Evolutionary conservation across 139 green algal genomes (phyloP).

Genomic region (Ettlia oleoabundans): DNA sequence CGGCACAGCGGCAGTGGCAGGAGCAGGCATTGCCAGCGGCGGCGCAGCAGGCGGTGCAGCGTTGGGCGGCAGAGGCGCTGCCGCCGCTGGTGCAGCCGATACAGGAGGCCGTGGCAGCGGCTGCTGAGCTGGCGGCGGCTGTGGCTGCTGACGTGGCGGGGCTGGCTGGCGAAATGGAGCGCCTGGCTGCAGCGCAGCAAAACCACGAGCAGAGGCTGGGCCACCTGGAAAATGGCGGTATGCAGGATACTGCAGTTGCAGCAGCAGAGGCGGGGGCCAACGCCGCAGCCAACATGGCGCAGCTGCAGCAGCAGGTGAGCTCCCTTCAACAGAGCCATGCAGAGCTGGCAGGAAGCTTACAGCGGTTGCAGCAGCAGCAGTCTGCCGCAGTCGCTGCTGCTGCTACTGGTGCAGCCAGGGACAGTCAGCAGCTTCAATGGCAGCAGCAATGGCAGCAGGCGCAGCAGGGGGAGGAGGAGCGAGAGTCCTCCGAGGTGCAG

Average conservation of each 20-base stretch:
- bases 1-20: neutral
- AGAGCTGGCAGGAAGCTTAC: neutral
- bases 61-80: neutral
- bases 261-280: neutral
- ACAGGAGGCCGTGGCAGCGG: neutral
- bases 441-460: neutral
- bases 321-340: neutral
- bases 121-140: conserved; percentile 1
- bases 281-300: neutral
- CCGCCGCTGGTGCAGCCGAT: conserved; percentile 16
- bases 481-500: neutral
- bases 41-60: neutral
- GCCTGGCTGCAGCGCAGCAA: neutral
- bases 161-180: neutral
- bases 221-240: neutral
- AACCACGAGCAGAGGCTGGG: conserved; percentile 30
- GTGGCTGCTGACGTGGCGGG: conserved; percentile 1
- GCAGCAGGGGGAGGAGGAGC: neutral
- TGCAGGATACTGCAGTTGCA: neutral
- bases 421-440: neutral
- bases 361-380: conserved; percentile 3
- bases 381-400: neutral
- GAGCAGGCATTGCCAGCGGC: neutral
- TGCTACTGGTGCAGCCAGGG: neutral
- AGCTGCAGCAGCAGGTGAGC: neutral